Base-by-base conservation (phyloP, 2,329 filamentous ascomycete genomes). In the Fusarium proliferatum region DNA sequence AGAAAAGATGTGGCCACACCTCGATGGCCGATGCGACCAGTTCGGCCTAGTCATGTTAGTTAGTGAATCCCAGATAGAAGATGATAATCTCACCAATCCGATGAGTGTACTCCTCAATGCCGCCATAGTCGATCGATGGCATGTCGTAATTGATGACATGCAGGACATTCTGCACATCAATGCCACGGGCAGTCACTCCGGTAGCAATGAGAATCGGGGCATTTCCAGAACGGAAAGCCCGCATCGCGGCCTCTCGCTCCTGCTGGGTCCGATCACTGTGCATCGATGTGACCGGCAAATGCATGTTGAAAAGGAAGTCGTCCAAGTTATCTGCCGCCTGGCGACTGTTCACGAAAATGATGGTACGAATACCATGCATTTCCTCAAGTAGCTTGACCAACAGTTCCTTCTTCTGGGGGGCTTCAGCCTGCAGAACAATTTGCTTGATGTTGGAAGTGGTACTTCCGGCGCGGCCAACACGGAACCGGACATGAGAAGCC, bases 121-220 rank as follows among this genome's bases (percentile, higher is more conserved):
- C 96, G n/a, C 94, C 95, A 76, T 96, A 88, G 2, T 90, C 85
- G 48, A 86, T 83, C 9, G 87, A 90, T 0, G 96, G 96, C 4
- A 98, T 85, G 69, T 98, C 95, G 76, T 91, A 98, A 84, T 99
- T 98, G 87, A 99, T 92, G 68, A 99, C 93, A 73, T 97, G 94
- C 85, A 92, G 90, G 10, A 98, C 92, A 73, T 96, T 94, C 65
- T 90, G 90, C 41, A 98, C 92, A 76, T 98, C 95, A 39, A 98
- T 91, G 11, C 96, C 96, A 76, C 96, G 94, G 79, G 94, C 93
- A 58, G 93, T 91, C 58, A 99, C 89, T 53, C 94, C 94, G 28
- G 96, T 98, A 16, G 96, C 91, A 67, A 98, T 89, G 65, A 99
- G 82, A 62, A 99, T 93, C 0, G 96, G 95, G 15, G 88, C 87